phyloP scores from a whole-genome alignment of 768 basidiomycete species.

The Lactarius trivialis region DNA sequence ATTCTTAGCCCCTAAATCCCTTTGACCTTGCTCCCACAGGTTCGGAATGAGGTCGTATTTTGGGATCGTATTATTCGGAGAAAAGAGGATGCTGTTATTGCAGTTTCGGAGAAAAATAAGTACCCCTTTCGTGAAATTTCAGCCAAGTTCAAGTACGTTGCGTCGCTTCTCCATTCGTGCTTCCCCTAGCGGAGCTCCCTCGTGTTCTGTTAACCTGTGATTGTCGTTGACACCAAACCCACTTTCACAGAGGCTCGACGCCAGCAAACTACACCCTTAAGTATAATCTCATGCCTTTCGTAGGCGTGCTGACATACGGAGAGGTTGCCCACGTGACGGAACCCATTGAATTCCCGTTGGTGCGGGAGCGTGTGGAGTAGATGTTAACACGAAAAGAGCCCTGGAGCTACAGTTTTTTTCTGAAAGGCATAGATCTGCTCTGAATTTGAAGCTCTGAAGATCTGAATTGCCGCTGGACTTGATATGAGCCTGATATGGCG shows the following conservation, averaged over 20 bases:
- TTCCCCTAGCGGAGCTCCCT: neutral
- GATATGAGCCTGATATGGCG: too few relatives aligned
- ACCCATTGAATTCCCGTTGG: conserved; percentile 32
- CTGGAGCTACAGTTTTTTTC: neutral
- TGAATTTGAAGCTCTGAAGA: neutral
- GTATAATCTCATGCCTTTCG: conserved; percentile 89
- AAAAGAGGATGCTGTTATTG: conserved; percentile 65
- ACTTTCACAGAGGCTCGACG: conserved; percentile 47
- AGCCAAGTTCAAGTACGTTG: conserved; percentile 66
- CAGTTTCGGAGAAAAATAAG: conserved; percentile 67
- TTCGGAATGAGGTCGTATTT: conserved; percentile 72
- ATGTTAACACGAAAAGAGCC: neutral
- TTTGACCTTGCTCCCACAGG: conserved; percentile 32
- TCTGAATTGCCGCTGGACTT: neutral
- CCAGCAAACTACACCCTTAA: conserved; percentile 68
- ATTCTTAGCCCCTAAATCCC: conserved; percentile 3
- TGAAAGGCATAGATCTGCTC: neutral
- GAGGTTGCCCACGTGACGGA: conserved; percentile 49
- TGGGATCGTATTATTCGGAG: conserved; percentile 91
- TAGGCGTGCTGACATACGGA: conserved; percentile 73
- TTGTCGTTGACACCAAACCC: conserved; percentile 18
- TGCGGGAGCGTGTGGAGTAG: conserved; percentile 22
- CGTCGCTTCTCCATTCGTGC: conserved; percentile 29
- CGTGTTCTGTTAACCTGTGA: conserved; percentile 7
- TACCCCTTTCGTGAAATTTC: conserved; percentile 77